These are phyloP conservation scores for Populus deltoides DNA, from an alignment of 345 rosid species.

Conservation along the genomic window DNA sequence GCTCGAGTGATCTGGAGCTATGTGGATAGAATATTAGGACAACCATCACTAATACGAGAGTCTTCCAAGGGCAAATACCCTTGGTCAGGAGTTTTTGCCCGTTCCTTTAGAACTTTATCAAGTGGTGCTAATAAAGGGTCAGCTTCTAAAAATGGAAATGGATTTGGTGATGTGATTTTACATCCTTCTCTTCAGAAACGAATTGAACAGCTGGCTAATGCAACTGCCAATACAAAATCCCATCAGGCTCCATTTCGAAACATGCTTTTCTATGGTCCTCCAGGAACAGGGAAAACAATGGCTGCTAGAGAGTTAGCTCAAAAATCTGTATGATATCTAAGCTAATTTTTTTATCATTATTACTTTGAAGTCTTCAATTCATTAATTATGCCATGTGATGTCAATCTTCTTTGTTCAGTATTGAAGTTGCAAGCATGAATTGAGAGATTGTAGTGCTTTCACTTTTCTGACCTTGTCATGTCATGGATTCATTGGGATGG, in stretches of 20 bases:
- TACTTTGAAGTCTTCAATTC: background rate
- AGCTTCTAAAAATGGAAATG: constrained; percentile 54
- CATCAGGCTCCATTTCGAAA: constrained; percentile 95
- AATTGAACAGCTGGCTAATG: constrained; percentile 76
- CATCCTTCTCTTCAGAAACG: constrained; percentile 85
- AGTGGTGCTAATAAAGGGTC: constrained; percentile 42
- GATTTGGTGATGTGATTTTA: constrained; percentile 92
- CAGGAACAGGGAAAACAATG: constrained; percentile 99
- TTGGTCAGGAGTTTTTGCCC: constrained; percentile 75
- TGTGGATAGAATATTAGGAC: constrained; percentile 93
- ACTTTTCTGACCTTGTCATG: background rate
- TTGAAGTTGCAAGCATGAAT: background rate
- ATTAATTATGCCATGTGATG: background rate
- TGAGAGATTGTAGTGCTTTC: background rate
- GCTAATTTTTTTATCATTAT: background rate
- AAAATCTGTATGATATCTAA: constrained; percentile 67
- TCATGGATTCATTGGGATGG: background rate
- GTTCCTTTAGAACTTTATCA: constrained; percentile 42
- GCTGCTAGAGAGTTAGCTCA: constrained; percentile 91
- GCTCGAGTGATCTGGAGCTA: constrained; percentile 98
- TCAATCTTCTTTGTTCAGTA: background rate
- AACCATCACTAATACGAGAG: constrained; percentile 95
- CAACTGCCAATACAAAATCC: constrained; percentile 94
- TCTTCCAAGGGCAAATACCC: constrained; percentile 98
- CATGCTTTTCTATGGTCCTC: constrained; percentile 97